Base-by-base conservation (phyloP, 371 early-diverging fungal species). In the Mucor indicus region DNA sequence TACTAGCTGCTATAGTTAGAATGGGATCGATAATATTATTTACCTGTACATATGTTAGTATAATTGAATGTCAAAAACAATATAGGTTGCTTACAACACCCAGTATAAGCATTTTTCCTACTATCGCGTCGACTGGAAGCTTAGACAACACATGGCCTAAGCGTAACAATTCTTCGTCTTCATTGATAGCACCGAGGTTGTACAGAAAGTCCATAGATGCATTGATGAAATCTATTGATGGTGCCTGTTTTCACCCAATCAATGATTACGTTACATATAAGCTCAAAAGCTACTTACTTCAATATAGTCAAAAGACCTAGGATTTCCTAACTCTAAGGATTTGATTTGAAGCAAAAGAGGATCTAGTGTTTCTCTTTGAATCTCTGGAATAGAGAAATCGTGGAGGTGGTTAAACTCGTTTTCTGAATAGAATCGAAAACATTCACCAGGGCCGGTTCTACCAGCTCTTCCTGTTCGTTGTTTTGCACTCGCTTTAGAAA, bases 401-500 rank as follows among this genome's bases (percentile, higher is more conserved):
- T 73, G 70, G 67, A 99, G 96, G 49, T 92, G 80, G 55, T 94
- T 82, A 69, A 89, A 99, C 2, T 95, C 96, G 0, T 92, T 89
- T 19, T 93, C 90, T 12, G 96, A 95, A 67, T 91, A 99, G 9
- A 99, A 74, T 7, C 99, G 79, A 72, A 96, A 99, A 62, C 98
- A 97, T 61, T 94, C 94, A 30, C 99, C 99, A 1, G 94, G 91
- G 0, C 92, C 95, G 1, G 92, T 89, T 64, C 99, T 84, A 24
- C 99, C 99, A 16, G 99, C 98, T 68, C 99, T 90, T 53, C 99
- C 99, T 25, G 96, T 88, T 47, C 99, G 84, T 83, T 99, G 81
- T 57, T 90, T 87, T 2, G 98, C 96, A 41, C 95, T 90, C 0
- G 98, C 95, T 56, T 93, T 88, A 25, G 97, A 95, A n/a, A 93